A percentile compares a stretch with the other conserved stretches of the same genome.
Conservation (phyloP, 768 basidiomycete genomes). For the Infundibulicybe gibba region DNA sequence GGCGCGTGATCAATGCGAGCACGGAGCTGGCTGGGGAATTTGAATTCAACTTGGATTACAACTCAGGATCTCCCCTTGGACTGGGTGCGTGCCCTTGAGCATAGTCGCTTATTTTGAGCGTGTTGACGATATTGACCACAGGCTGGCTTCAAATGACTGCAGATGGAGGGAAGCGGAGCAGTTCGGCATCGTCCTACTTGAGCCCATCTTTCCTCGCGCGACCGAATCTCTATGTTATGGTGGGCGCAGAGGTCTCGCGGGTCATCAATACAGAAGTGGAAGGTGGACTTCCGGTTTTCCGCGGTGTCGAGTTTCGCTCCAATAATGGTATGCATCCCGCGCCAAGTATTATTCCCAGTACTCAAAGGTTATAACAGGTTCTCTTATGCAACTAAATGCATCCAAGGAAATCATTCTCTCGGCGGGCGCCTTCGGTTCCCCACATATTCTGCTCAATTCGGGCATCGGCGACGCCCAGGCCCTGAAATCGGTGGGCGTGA, state of each 20-base stretch:
- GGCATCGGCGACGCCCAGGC: constrained; percentile 25
- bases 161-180: constrained; percentile 17
- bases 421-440: constrained; percentile 26
- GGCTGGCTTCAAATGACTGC: constrained; percentile 23
- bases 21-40: constrained; percentile 16
- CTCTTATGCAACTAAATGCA: constrained; percentile 13
- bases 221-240: constrained; percentile 18
- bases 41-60: constrained; percentile 20
- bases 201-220: constrained; percentile 9
- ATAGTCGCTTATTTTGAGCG: constrained; percentile 17
- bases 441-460: constrained; percentile 25
- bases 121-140: background rate
- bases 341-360: background rate
- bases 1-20: constrained; percentile 23
- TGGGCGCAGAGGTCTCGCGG: constrained; percentile 16
- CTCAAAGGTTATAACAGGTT: constrained; percentile 5
- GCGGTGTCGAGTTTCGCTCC: constrained; percentile 16
- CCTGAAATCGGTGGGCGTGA: constrained; percentile 14
- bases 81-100: constrained; percentile 14
- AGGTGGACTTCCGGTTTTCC: constrained; percentile 16
- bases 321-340: background rate
- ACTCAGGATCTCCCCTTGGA: constrained; percentile 19
- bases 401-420: constrained; percentile 31
- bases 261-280: constrained; percentile 11
- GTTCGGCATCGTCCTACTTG: constrained; percentile 22